Percentiles rank a stretch among this genome's conserved stretches.
phyloP scores from a whole-genome alignment of 2,329 filamentous ascomycete genomes.

The Hypoxylon sp. region DNA sequence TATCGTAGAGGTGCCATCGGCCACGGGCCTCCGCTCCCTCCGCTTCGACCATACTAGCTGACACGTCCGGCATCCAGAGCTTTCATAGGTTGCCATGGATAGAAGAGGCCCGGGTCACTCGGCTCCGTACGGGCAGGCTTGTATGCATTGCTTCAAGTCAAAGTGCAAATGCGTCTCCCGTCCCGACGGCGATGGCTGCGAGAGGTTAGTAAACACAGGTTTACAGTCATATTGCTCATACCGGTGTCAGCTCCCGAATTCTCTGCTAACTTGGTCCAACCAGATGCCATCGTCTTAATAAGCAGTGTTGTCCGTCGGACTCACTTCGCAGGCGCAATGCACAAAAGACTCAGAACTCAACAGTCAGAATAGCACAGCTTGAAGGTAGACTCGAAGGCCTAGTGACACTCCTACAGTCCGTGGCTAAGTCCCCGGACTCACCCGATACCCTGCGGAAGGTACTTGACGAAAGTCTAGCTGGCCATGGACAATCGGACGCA shows the following conservation, averaged over 20 bases:
- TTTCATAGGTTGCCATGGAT: conserved; percentile 6
- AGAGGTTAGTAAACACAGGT: conserved; percentile 33
- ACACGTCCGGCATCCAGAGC: neutral
- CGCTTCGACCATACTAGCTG: conserved; percentile 2
- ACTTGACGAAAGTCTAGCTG: conserved; percentile 18
- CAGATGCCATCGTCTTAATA: conserved; percentile 54
- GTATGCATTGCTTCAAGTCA: conserved; percentile 45
- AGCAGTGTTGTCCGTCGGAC: conserved; percentile 53
- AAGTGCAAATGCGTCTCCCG: conserved; percentile 44
- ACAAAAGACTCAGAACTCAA: conserved; percentile 47
- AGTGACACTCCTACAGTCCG: conserved; percentile 50
- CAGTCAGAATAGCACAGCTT: conserved; percentile 52
- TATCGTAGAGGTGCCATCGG: conserved; percentile 5
- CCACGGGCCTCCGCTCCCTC: conserved; percentile 8
- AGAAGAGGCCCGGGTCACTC: conserved; percentile 26
- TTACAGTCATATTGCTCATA: neutral
- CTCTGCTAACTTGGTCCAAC: conserved; percentile 12
- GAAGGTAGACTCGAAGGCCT: conserved; percentile 53
- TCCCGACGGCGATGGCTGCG: conserved; percentile 37
- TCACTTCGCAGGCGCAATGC: conserved; percentile 51
- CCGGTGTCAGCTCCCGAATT: neutral
- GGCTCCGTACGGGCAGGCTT: conserved; percentile 43
- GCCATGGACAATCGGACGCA: conserved; percentile 6
- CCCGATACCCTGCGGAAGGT: conserved; percentile 17
- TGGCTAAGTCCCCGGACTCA: conserved; percentile 34